Conservation (phyloP, 2,329 filamentous ascomycete genomes). For the Trichoderma koningii region DNA sequence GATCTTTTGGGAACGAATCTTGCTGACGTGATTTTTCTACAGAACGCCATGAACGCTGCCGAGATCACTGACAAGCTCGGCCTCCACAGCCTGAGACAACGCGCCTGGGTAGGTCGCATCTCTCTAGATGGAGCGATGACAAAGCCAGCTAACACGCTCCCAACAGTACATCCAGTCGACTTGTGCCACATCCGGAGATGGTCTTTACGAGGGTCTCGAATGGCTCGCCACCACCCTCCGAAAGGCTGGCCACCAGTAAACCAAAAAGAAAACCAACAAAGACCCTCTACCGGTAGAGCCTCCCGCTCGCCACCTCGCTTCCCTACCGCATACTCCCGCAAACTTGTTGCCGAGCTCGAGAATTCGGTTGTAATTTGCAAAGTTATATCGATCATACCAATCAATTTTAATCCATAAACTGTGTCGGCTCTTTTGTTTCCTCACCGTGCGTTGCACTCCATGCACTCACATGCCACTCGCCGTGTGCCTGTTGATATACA, state of each 20-base stretch:
- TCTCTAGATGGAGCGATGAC: background rate
- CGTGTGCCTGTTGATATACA: constrained; percentile 35
- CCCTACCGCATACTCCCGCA: constrained; percentile 46
- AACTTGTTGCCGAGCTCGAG: constrained; percentile 48
- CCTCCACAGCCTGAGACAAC: constrained; percentile 97
- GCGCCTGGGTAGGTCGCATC: constrained; percentile 86
- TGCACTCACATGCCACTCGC: constrained; percentile 33
- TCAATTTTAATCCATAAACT: constrained; percentile 53
- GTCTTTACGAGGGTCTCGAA: constrained; percentile 98
- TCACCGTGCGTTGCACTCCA: constrained; percentile 27
- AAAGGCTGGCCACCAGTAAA: constrained; percentile 70
- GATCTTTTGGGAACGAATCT: background rate
- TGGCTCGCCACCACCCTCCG: constrained; percentile 83
- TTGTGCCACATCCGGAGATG: constrained; percentile 97
- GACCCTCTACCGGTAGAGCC: constrained; percentile 38
- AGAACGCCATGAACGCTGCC: constrained; percentile 99
- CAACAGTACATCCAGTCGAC: constrained; percentile 97
- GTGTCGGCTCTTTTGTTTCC: constrained; percentile 36
- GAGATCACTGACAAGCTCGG: constrained; percentile 99
- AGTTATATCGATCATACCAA: constrained; percentile 56
- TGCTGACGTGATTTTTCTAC: constrained; percentile 29
- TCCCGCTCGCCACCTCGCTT: constrained; percentile 39
- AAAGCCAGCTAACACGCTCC: constrained; percentile 22
- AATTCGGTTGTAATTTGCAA: constrained; percentile 62
- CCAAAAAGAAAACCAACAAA: constrained; percentile 36